Evolutionary conservation across 129 eudicot species (phyloP).

Genomic region (Flaveria bidentis): DNA sequence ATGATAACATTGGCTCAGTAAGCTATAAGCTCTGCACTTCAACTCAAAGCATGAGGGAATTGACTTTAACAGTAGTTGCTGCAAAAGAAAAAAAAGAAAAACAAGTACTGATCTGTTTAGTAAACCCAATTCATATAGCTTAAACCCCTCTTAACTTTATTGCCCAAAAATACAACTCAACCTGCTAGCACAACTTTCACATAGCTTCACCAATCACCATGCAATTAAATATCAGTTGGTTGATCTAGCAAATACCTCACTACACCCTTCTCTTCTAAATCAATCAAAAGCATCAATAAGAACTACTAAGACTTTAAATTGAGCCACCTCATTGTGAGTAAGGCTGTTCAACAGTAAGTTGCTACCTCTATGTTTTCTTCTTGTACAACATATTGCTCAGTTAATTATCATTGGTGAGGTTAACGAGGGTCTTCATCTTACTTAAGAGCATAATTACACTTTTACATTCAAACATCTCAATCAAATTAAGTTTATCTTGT

Average conservation of each 20-base stretch:
- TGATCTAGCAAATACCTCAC: constrained; percentile 17
- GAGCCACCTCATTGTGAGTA: neutral
- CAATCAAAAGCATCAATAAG: constrained; percentile 8
- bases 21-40: constrained; percentile 91
- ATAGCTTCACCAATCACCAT: constrained; percentile 5
- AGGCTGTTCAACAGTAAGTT: neutral
- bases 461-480: neutral
- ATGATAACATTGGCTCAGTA: constrained; percentile 95
- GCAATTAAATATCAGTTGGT: constrained; percentile 4
- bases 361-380: constrained; percentile 2
- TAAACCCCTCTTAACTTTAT: constrained; percentile 22
- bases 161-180: constrained; percentile 9
- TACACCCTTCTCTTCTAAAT: neutral
- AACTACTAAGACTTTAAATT: neutral
- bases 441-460: neutral
- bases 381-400: neutral
- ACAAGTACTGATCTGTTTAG: constrained; percentile 23
- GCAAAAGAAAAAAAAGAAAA: constrained; percentile 14
- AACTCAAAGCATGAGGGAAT: constrained; percentile 96
- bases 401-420: constrained; percentile 4
- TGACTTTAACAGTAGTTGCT: constrained; percentile 94
- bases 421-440: neutral
- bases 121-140: constrained; percentile 14
- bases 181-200: constrained; percentile 16
- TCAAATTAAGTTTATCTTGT: neutral